These are phyloP conservation scores for Suillus weaverae DNA, from an alignment of 768 basidiomycete genomes.

Conservation along the genomic window DNA sequence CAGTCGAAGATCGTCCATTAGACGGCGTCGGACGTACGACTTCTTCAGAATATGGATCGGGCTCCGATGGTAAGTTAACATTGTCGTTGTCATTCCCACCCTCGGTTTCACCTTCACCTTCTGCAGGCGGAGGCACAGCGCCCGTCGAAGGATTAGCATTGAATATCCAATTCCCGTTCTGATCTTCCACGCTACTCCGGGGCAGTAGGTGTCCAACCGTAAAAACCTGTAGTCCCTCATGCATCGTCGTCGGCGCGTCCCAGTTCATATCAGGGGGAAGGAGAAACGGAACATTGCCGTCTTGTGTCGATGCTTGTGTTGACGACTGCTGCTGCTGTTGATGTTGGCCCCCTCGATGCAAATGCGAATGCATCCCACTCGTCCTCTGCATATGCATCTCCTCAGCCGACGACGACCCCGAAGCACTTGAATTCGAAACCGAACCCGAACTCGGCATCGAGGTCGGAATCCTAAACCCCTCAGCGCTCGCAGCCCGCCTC, in stretches of 20 bases:
- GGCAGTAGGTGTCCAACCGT: constrained; percentile 79
- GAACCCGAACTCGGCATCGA: constrained; percentile 11
- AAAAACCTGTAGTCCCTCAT: constrained; percentile 76
- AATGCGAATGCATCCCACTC: constrained; percentile 15
- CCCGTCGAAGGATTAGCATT: constrained; percentile 32
- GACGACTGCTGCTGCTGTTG: constrained; percentile 11
- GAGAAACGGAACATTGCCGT: constrained; percentile 28
- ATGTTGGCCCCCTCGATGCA: constrained; percentile 18
- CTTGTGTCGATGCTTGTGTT: constrained; percentile 22
- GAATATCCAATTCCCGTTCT: constrained; percentile 62
- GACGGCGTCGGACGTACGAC: constrained; percentile 41
- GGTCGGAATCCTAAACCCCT: constrained; percentile 25
- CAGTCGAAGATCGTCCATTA: constrained; percentile 19
- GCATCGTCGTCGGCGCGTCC: constrained; percentile 33
- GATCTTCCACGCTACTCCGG: constrained; percentile 47
- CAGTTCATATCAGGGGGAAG: constrained; percentile 25
- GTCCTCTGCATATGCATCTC: constrained; percentile 48
- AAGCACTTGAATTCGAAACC: constrained; percentile 23
- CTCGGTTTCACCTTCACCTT: constrained; percentile 21
- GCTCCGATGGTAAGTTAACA: constrained; percentile 18
- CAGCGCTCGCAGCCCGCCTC: constrained; percentile 50
- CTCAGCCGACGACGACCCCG: constrained; percentile 38
- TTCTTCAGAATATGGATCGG: constrained; percentile 35
- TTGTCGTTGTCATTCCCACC: constrained; percentile 23
- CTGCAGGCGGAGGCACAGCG: constrained; percentile 12